phyloP scores from a whole-genome alignment of 352 stramenopile species.

The Pythium rishiriense region DNA sequence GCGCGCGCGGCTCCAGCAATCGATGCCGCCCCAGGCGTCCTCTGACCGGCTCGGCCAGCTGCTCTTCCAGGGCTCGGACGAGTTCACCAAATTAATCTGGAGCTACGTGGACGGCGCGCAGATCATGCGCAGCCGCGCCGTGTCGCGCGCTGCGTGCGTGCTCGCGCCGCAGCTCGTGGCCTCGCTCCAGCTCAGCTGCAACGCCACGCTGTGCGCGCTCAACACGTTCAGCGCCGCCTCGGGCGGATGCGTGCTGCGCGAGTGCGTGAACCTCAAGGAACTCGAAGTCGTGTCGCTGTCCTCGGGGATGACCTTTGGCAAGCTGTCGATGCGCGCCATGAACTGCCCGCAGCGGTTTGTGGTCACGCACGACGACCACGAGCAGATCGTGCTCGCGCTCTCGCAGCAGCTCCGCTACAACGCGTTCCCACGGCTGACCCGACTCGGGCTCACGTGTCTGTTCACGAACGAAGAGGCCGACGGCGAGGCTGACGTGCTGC shows the following conservation, averaged over 20 bases:
- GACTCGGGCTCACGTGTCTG: slow-evolving; percentile 72
- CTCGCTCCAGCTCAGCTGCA: slow-evolving; percentile 81
- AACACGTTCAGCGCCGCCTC: slow-evolving; percentile 27
- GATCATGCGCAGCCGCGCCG: slow-evolving; percentile 67
- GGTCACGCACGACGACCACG: slow-evolving; percentile 86
- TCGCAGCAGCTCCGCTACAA: slow-evolving; percentile 62
- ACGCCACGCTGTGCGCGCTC: slow-evolving; percentile 63
- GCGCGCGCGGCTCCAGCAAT: slow-evolving; percentile 2
- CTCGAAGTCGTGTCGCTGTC: slow-evolving; percentile 82
- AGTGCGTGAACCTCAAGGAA: slow-evolving; percentile 65
- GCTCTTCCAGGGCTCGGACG: slow-evolving; percentile 63
- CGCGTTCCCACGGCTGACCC: slow-evolving; percentile 54
- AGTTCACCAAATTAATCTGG: slow-evolving; percentile 75
- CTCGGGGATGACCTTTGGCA: slow-evolving; percentile 79
- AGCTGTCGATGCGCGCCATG: slow-evolving; percentile 81
- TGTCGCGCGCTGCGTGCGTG: slow-evolving; percentile 46
- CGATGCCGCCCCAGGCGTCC: background rate
- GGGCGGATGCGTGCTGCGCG: slow-evolving; percentile 46
- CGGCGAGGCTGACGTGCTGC: slow-evolving; percentile 76
- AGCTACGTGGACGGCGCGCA: slow-evolving; percentile 75
- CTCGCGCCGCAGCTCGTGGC: slow-evolving; percentile 65
- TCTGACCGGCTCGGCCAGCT: slow-evolving; percentile 39
- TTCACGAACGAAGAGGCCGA: slow-evolving; percentile 89
- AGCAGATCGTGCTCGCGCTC: slow-evolving; percentile 81
- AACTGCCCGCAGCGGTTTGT: slow-evolving; percentile 87